Percentiles rank a stretch among this genome's conserved stretches.
These are phyloP conservation scores for Colletotrichum plurivorum DNA, from an alignment of 2,329 filamentous ascomycete species.

Conservation along the genomic window DNA sequence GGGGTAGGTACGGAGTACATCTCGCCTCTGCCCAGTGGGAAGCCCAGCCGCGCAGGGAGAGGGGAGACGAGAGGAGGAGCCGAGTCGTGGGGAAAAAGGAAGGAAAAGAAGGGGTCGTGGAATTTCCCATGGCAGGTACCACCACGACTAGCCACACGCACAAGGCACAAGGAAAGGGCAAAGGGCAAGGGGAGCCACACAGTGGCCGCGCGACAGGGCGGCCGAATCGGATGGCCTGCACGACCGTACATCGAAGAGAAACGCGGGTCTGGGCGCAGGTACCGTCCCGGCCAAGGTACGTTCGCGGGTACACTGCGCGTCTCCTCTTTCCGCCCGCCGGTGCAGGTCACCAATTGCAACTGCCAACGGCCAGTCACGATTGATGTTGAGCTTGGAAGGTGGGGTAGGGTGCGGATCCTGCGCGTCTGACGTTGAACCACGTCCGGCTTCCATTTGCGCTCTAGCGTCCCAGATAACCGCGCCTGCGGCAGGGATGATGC, in stretches of 20 bases:
- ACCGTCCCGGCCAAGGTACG: background rate
- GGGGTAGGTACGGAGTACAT: slow-evolving; percentile 13
- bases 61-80: slow-evolving; percentile 27
- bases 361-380: background rate
- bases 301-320: background rate
- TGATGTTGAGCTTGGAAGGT: background rate
- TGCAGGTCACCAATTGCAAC: background rate
- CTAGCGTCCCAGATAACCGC: slow-evolving; percentile 38
- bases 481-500: slow-evolving; percentile 29
- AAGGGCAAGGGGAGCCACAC: too few relatives aligned
- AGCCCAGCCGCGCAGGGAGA: slow-evolving; percentile 27
- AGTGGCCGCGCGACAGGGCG: background rate
- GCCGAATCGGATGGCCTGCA: background rate
- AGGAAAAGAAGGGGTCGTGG: slow-evolving; percentile 40
- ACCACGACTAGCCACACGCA: background rate
- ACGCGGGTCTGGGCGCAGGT: background rate
- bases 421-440: slow-evolving; percentile 38
- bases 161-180: slow-evolving; percentile 19
- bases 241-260: background rate
- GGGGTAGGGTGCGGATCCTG: slow-evolving; percentile 15
- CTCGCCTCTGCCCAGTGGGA: background rate
- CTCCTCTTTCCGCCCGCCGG: background rate
- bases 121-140: slow-evolving; percentile 26
- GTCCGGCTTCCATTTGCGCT: slow-evolving; percentile 29
- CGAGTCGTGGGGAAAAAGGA: slow-evolving; percentile 39